Base-by-base conservation (phyloP, 163 green algal species). In the Scenedesmus sp. region DNA sequence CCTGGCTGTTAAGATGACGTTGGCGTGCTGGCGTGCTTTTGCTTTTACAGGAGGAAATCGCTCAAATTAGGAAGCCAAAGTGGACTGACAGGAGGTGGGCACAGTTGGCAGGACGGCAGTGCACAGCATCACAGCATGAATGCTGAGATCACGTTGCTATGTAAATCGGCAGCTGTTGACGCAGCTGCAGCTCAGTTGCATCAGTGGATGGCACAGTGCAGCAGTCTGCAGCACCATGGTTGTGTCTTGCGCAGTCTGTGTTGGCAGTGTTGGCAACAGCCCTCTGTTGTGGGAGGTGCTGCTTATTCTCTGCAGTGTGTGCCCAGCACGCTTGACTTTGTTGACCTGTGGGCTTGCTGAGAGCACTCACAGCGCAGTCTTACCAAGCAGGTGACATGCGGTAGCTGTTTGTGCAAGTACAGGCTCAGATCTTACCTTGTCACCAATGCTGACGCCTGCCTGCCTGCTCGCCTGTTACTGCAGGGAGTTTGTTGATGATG, bases 1-100 rank as follows among this genome's bases (percentile, higher is more conserved):
- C n/a, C n/a, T n/a, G n/a, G n/a, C n/a, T n/a, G n/a, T n/a, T n/a
- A 42, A 46, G 81, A 16, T 85, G 9, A 85, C 26, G 61, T 20
- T 37, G 12, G 18, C 13, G n/a, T n/a, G 61, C 16, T 73, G 7
- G 61, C 10, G 61, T n/a, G n/a, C n/a, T 81, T 15, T 90, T 37
- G 22, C 16, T 30, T n/a, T 76, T 86, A 79, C 91, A 97, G 94
- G 93, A 97, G 0, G 95, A 97, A 90, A 97, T 97, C 85, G 84
- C 92, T 15, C 90, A 91, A 37, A 93, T 97, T 59, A 93, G 95
- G 24, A 96, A 95, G 90, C 95, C 95, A 24, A 96, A 96, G 76
- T 97, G 95, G 94, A 97, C 95, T 3, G 95, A 97, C 85, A 86
- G 93, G n/a, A 92, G 92, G 93, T 94, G 76, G 73, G 93, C 40